Evolutionary conservation across 2,329 filamentous ascomycete species (phyloP), one percentile per base, ranked within the genome.

Genomic region (Monilinia fructicola): DNA sequence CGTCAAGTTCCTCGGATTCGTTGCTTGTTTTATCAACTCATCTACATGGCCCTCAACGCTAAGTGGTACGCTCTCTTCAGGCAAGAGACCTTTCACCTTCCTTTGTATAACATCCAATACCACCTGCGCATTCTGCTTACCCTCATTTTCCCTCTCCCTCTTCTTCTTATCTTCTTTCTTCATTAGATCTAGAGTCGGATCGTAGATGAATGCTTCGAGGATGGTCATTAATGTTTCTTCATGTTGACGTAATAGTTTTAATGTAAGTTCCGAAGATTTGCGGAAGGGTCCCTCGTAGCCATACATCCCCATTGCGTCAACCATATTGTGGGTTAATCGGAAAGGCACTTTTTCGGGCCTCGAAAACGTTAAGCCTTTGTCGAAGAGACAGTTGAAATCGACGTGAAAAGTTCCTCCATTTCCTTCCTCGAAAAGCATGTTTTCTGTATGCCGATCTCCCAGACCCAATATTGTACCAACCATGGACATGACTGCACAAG

Each of bases 401-500:
- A 99, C 96, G 78, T 99, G 95, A 78, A 99, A 91, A 2, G 96
- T 88, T 62, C 94, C 94, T 54, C 96, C 95, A 71, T 93, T 96
- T 66, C 91, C 90, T 80, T 98, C 92, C 78, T 98, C 93, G 42
- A 99, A 87, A 40, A 97, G 86, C 65, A 99, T 92, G 78, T 99
- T 99, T 78, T 99, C 95, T 67, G 94, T 94, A 79, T 99, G 95
- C 4, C 95, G 89, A 78, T 99, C 95, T 50, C 95, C 95, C 0
- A 99, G 83, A 0, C 90, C 95, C 5, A 99, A 85, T 59, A 98
- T 93, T 66, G 96, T 96, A 60, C 95, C 95, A 5, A 97, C 92
- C 86, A 99, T 99, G n/a, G 93, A 97, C 93, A 99, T 99, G 71
- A 99, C 95, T 14, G 96, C 95, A 74, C 91, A 94, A 0, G 95